Base-by-base conservation (phyloP, 2,329 filamentous ascomycete species). In the Graphilbum sp. region DNA sequence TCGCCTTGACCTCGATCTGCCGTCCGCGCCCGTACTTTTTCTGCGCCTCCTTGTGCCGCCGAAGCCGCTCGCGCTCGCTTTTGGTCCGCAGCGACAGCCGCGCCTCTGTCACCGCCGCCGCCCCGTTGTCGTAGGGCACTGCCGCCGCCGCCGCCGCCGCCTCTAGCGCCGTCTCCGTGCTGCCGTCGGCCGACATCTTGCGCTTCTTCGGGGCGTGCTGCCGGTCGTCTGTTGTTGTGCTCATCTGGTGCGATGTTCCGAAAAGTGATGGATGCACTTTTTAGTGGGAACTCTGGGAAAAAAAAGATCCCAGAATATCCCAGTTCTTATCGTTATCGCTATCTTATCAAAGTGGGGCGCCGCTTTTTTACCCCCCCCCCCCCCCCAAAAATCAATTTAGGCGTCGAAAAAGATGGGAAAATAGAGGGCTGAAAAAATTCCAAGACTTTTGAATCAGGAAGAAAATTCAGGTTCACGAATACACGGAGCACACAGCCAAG, bases 11-110 rank as follows among this genome's bases (percentile, higher is more conserved):
- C 41, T 79, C 32, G 27, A 47, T 79, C 45, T 72, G 72, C 47
- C 73, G 73, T 36, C 90, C 90, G 48, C 90, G 77, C 25, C 90
- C 90, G 60, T 98, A 98, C 39, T 69, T 69, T 50, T 75, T 71
- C 49, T 85, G 70, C 37, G 83, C 83, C 49, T 75, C 66, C 50
- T 66, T 66, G 43, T 67, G 54, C 32, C 69, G 67, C 42, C 64
- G 66, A 37, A 60, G 55, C 51, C 62, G 66, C 47, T 67, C 60
- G 41, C 61, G 59, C 50, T 73, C 69, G 40, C 61, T 52, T 45
- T 64, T 67, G 31, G 67, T 57, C 21, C 64, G 48, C 32, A 78
- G 62, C 45, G 72, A 61, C 24, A 66, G 67, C 39, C 68, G 60
- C 33, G 63, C 52, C 41, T 61, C 57, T 40, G 64, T 57, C 24